phyloP scores from a whole-genome alignment of 371 early-diverging fungal species.

The Mucor lusitanicus region DNA sequence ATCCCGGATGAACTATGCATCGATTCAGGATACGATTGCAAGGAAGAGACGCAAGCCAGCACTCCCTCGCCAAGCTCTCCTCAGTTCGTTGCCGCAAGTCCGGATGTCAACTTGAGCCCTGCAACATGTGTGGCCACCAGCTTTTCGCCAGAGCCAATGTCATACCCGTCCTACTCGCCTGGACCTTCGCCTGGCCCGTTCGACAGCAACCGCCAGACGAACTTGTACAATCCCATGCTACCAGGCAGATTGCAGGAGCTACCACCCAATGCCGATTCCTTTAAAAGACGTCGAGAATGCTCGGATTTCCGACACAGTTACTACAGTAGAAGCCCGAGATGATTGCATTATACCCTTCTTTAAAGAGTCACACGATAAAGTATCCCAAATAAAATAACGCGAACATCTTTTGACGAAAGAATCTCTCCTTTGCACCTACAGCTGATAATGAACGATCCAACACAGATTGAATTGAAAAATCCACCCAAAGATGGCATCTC shows the following conservation, averaged over 20 bases:
- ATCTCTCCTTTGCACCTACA: not conserved
- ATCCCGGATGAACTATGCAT: not conserved
- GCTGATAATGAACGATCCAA: constrained; percentile 21
- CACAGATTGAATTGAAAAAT: constrained; percentile 72
- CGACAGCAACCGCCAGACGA: not conserved
- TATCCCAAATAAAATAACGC: not conserved
- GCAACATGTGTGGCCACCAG: not conserved
- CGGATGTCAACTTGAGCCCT: not conserved
- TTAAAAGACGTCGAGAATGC: not conserved
- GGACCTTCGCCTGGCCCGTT: not conserved
- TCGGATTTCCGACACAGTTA: not conserved
- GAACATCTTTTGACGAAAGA: not conserved
- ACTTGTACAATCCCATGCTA: not conserved
- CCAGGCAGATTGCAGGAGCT: not conserved
- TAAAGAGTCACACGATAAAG: not conserved
- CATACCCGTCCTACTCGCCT: not conserved
- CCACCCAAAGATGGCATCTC: constrained; percentile 91
- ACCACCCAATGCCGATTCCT: not conserved
- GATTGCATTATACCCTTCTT: not conserved
- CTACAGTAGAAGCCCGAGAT: too few relatives aligned
- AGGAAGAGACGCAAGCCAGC: not conserved
- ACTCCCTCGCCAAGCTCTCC: not conserved
- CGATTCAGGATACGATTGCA: not conserved
- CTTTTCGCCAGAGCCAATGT: not conserved
- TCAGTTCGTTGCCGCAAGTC: not conserved